A percentile compares a stretch with the other conserved stretches of the same genome.
Evolutionary conservation across 768 basidiomycete genomes (phyloP).

Genomic region (Boletales sp.): DNA sequence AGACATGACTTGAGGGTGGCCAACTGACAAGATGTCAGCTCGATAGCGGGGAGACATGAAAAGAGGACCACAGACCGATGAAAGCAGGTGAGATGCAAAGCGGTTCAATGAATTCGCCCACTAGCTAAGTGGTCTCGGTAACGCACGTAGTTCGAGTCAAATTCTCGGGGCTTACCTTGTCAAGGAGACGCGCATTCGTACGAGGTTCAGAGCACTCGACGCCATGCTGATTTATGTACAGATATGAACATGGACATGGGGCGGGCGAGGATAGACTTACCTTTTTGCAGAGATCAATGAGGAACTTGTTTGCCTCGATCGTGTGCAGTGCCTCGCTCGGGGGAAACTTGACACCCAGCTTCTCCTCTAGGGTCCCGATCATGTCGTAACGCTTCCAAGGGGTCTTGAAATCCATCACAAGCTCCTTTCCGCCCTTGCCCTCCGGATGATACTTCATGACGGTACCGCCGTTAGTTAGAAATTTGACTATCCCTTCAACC

Average conservation of each 20-base stretch:
- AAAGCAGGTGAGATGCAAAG: conserved; percentile 96
- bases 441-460: conserved; percentile 88
- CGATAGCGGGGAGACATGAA: not conserved
- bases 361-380: conserved; percentile 94
- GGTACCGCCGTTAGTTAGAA: conserved; percentile 75
- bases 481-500: conserved; percentile 88
- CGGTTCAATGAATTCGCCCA: conserved; percentile 96
- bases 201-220: conserved; percentile 96
- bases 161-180: conserved; percentile 58
- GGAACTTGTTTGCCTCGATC: conserved; percentile 81
- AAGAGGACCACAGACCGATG: conserved; percentile 55
- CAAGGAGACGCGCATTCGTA: conserved; percentile 90
- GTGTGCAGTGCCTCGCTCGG: conserved; percentile 88
- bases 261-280: conserved; percentile 32
- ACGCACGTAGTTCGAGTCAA: not conserved
- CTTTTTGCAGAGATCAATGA: conserved; percentile 82
- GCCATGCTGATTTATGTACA: conserved; percentile 59
- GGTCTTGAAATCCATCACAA: conserved; percentile 81
- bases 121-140: conserved; percentile 53
- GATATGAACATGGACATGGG: not conserved
- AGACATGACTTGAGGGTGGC: conserved; percentile 99
- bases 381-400: conserved; percentile 99
- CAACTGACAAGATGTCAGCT: conserved; percentile 48
- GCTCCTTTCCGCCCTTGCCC: conserved; percentile 76
- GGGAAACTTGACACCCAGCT: conserved; percentile 89